Base-by-base conservation (phyloP, 2,329 filamentous ascomycete genomes). In the Phaeomoniella chlamydospora region DNA sequence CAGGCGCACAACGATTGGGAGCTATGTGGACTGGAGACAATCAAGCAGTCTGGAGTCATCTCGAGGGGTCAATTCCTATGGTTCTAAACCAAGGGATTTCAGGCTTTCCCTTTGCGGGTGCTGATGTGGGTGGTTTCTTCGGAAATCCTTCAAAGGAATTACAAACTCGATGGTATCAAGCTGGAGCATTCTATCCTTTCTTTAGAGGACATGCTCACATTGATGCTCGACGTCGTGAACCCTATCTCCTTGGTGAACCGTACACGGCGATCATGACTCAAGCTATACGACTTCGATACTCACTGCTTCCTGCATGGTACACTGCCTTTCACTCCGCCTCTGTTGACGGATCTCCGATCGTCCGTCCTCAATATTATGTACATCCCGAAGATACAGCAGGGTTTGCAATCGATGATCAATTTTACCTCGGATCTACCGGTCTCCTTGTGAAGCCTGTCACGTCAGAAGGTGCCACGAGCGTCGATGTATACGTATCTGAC, bases 1-100 rank as follows among this genome's bases (percentile, higher is more conserved):
- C 88, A 10, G 90, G 90, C 22, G 86, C 82, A 37, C 90, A 98
- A 61, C 77, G 88, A 38, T 64, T 84, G 30, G 84, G 85, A 43
- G 88, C 90, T 40, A 94, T 94, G 87, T 98, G 90, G 90, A 98
- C 90, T 14, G 90, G 90, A 41, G 90, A 98, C 54, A 98, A 98
- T 61, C 82, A 90, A 55, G 90, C 90, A 9, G 77, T 74, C 15
- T 98, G 90, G 90, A 76, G 78, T 13, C 87, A 96, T 51, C 71
- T 98, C 12, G 82, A 77, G n/a, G 82, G 78, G 1, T 81, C 86
- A 2, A 73, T 94, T 26, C 88, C 90, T 15, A 98, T 98, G 90
- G 67, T 94, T 15, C 65, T 98, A 29, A 90, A 81, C 56, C 83
- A 94, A 52, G 87, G 88, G 38, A 86, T 98, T 46, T 77, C 85